Conservation (phyloP, 331 rosid genomes). For the Saraca asoca region DNA sequence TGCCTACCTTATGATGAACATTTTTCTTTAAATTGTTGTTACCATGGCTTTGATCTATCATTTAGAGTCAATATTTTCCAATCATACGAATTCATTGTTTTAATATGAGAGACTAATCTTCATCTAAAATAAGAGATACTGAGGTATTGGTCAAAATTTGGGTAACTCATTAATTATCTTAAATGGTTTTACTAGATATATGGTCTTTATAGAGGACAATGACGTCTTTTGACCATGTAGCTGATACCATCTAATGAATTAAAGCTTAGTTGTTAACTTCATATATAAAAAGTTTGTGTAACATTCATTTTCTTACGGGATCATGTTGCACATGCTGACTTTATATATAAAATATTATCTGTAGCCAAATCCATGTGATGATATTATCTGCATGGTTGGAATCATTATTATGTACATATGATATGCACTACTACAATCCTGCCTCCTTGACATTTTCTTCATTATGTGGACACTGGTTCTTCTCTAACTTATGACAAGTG, state of each 20-base stretch:
- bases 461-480: slow-evolving; percentile 77
- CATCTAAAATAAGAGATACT: too few relatives aligned
- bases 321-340: background rate
- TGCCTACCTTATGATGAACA: slow-evolving; percentile 19
- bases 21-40: slow-evolving; percentile 5
- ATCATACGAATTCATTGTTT: background rate
- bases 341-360: slow-evolving; percentile 5
- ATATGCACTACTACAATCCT: slow-evolving; percentile 74
- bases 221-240: too few relatives aligned
- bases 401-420: slow-evolving; percentile 74
- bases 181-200: too few relatives aligned
- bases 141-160: too few relatives aligned
- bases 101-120: background rate
- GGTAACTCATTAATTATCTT: too few relatives aligned
- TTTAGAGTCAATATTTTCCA: too few relatives aligned
- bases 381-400: slow-evolving; percentile 68
- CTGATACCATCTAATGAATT: too few relatives aligned
- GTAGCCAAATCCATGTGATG: slow-evolving; percentile 75
- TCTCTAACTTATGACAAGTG: slow-evolving; percentile 80
- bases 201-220: too few relatives aligned
- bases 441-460: slow-evolving; percentile 82
- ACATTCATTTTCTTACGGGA: too few relatives aligned
- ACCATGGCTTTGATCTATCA: background rate
- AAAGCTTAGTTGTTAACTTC: too few relatives aligned
- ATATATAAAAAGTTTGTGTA: too few relatives aligned